Base-by-base conservation (phyloP, 345 rosid species). In the Alliaria petiolata region DNA sequence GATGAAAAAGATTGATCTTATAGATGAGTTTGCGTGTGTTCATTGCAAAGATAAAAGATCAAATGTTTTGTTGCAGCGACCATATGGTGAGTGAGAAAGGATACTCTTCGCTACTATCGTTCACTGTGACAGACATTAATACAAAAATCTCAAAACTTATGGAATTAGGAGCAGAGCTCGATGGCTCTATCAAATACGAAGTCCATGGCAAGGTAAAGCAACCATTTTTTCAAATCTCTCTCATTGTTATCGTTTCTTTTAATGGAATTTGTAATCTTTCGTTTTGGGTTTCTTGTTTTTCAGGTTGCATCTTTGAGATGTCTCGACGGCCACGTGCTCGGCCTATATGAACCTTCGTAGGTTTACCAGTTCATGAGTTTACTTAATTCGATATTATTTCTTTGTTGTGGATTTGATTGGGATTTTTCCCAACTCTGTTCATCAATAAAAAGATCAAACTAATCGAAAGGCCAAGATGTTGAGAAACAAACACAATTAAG, bases 221-320 rank as follows among this genome's bases (percentile, higher is more conserved):
- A 3, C 38, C 58, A 2, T 17, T 8, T 46, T 43, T n/a, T n/a
- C n/a, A n/a, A n/a, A n/a, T n/a, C n/a, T n/a, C n/a, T n/a, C n/a
- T n/a, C n/a, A n/a, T n/a, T n/a, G n/a, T n/a, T n/a, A n/a, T n/a
- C n/a, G n/a, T n/a, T n/a, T n/a, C n/a, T n/a, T n/a, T n/a, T n/a
- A n/a, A 31, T 6, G 34, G 34, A 31, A 31, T 33, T 5, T 33
- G n/a, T n/a, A n/a, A n/a, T n/a, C n/a, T n/a, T n/a, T n/a, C n/a
- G n/a, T n/a, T n/a, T n/a, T n/a, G n/a, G n/a, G n/a, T 31, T 31
- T 5, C 1, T 31, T 31, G 39, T 63, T 65, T 75, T 28, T 35
- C 84, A 91, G 96, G 97, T 88, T 67, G 97, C 96, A 35, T 95
- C 99, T 10, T 44, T 95, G 76, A 73, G 92, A 68, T 89, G 90